Base-by-base conservation (phyloP, 176 grass and related monocot genomes). In the Neostapfia colusana region DNA sequence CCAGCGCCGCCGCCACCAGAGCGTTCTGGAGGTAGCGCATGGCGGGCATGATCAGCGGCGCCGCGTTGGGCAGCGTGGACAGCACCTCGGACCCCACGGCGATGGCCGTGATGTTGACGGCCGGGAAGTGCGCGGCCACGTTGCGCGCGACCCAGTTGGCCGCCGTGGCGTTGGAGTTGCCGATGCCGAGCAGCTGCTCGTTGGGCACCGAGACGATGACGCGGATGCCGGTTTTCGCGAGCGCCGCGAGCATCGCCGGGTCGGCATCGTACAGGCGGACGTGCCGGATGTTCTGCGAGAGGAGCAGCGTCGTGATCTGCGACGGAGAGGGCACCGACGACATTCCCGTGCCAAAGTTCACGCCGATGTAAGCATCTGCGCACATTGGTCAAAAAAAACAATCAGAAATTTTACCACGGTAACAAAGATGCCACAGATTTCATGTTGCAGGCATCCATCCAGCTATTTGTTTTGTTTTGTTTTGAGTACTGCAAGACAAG, bases 171-270 rank as follows among this genome's bases (percentile, higher is more conserved):
- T 97, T 97, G 20, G 95, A 97, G 65, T 87, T 89, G 46, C 91
- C 95, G 57, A 97, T 82, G 55, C 84, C 95, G 17, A 97, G 95
- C 42, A 97, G 86, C 86, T 97, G 95, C 67, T 97, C 95, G 81
- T 97, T 97, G 4, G 95, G 95, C 7, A 97, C 95, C 0, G 95
- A 97, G 59, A 97, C 76, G 25, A 89, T 83, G 7, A 97, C 95
- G 64, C 91, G 81, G 82, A 97, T 93, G 61, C 95, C 91, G 0
- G 89, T 76, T 82, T 89, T 91, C 82, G 84, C 87, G 1, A 97
- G 86, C 13, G 95, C 95, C 11, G 89, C 79, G 4, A 97, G 86
- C 84, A 97, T 90, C 36, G 86, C 86, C 26, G 86, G 81, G 74
- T 97, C 91, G 0, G 89, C 84, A 79, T 97, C 95, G 61, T 90